These are phyloP conservation scores for Mycena sanguinolenta DNA, from an alignment of 768 basidiomycete genomes.

Conservation along the genomic window DNA sequence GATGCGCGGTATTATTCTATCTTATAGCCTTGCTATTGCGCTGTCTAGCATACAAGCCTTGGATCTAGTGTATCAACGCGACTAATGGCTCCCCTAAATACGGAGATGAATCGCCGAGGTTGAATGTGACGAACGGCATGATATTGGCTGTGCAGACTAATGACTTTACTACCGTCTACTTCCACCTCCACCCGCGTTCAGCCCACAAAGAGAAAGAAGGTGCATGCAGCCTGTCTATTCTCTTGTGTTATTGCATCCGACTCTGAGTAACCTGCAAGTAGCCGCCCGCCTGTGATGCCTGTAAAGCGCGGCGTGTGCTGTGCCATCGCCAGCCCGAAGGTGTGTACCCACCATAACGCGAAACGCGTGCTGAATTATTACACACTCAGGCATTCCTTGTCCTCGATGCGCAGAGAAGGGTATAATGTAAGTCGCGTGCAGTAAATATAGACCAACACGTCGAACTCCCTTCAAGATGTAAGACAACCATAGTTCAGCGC, in stretches of 20 bases:
- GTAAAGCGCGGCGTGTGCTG: constrained; percentile 18
- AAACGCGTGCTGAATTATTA: background rate
- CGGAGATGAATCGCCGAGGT: no score
- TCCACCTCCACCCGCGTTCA: background rate
- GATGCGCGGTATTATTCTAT: no score
- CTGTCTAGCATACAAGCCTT: no score
- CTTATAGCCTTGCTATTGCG: no score
- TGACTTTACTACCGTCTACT: background rate
- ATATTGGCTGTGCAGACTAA: no score
- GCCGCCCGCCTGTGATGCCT: constrained; percentile 24
- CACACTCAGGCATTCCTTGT: constrained; percentile 9
- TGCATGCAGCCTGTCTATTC: background rate
- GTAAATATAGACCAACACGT: background rate
- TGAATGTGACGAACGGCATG: no score
- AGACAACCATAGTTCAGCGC: constrained; percentile 16
- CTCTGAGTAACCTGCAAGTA: no score
- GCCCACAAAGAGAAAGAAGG: background rate
- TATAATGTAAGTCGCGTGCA: background rate
- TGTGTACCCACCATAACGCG: background rate
- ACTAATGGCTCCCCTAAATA: no score
- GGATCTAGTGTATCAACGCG: no score
- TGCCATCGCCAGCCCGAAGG: constrained; percentile 22
- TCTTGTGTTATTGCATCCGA: background rate
- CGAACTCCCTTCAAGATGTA: constrained; percentile 15
- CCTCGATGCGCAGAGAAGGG: constrained; percentile 29